A percentile compares a stretch with the other conserved stretches of the same genome.
Conservation (phyloP, 2,329 filamentous ascomycete species). For the Aquanectria penicillioides region DNA sequence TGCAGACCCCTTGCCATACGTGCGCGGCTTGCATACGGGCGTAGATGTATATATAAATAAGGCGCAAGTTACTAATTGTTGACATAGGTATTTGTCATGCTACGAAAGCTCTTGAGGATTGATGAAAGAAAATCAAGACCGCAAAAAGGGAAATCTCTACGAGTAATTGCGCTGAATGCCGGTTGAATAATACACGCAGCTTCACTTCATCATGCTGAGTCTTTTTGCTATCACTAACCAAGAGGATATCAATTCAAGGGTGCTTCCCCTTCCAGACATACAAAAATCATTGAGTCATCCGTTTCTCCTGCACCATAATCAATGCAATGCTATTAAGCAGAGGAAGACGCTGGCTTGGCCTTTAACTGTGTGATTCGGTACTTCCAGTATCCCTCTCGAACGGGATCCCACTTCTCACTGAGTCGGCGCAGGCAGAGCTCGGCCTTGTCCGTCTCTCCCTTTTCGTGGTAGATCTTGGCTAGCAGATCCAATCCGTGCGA, state of each 20-base stretch:
- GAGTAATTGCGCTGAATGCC: too few species aligned
- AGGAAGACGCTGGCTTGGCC: neutral
- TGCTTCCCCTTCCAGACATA: neutral
- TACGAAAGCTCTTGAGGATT: too few species aligned
- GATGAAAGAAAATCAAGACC: too few species aligned
- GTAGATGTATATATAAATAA: too few species aligned
- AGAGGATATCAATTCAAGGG: neutral
- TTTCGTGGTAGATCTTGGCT: slow-evolving; percentile 72
- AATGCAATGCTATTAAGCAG: neutral
- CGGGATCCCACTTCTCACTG: slow-evolving; percentile 88
- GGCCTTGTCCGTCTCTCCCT: slow-evolving; percentile 69
- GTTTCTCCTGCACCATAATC: neutral
- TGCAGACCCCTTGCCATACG: too few species aligned
- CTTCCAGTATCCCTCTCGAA: slow-evolving; percentile 92
- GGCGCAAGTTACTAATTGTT: too few species aligned
- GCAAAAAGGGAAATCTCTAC: too few species aligned
- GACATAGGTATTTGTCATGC: too few species aligned
- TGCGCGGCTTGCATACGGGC: too few species aligned
- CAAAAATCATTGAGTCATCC: neutral
- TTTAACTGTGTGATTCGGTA: slow-evolving; percentile 54
- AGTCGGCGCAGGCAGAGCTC: slow-evolving; percentile 77
- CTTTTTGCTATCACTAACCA: too few species aligned
- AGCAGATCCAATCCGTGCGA: slow-evolving; percentile 77
- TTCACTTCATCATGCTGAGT: too few species aligned
- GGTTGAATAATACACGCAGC: too few species aligned